Percentiles rank a stretch among this genome's conserved stretches.
Conservation (phyloP, 257 asterid genomes). For the Solanum tarapatanum region DNA sequence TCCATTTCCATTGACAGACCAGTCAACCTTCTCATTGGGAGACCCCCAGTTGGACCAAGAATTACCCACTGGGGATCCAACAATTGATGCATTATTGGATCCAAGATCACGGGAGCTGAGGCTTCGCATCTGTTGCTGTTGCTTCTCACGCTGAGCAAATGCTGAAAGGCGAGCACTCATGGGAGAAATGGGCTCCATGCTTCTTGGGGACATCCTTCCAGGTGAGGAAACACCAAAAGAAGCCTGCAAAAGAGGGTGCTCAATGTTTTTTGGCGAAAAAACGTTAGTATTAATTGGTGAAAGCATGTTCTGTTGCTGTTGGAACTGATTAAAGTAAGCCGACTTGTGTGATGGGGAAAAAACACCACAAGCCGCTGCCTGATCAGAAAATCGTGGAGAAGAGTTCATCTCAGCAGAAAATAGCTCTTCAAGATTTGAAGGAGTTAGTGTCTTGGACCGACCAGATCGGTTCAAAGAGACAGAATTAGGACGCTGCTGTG, state of each 20-base stretch:
- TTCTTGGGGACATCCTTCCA: conserved; percentile 75
- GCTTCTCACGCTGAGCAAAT: conserved; percentile 59
- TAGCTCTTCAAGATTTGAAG: conserved; percentile 89
- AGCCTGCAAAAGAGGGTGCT: conserved; percentile 71
- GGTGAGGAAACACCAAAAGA: conserved; percentile 66
- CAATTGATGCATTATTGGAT: conserved; percentile 19
- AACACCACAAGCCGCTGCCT: conserved; percentile 44
- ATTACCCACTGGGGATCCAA: conserved; percentile 39
- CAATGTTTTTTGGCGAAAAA: conserved; percentile 63
- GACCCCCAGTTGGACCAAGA: conserved; percentile 73
- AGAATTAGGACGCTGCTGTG: conserved; percentile 45
- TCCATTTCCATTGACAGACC: conserved; percentile 65
- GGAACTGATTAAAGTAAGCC: conserved; percentile 55
- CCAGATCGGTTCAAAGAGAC: conserved; percentile 37
- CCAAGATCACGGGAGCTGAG: conserved; percentile 61
- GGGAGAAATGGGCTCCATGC: conserved; percentile 70
- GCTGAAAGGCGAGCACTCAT: conserved; percentile 56
- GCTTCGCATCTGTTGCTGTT: conserved; percentile 54
- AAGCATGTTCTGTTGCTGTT: conserved; percentile 64
- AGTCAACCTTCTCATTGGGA: conserved; percentile 47
- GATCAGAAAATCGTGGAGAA: conserved; percentile 75
- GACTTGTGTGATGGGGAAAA: conserved; percentile 80
- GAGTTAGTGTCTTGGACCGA: conserved; percentile 53
- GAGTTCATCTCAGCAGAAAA: conserved; percentile 61
- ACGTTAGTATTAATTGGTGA: conserved; percentile 61